Base-by-base conservation (phyloP, 805 yeast genomes). In the Komagataella kurtzmanii region DNA sequence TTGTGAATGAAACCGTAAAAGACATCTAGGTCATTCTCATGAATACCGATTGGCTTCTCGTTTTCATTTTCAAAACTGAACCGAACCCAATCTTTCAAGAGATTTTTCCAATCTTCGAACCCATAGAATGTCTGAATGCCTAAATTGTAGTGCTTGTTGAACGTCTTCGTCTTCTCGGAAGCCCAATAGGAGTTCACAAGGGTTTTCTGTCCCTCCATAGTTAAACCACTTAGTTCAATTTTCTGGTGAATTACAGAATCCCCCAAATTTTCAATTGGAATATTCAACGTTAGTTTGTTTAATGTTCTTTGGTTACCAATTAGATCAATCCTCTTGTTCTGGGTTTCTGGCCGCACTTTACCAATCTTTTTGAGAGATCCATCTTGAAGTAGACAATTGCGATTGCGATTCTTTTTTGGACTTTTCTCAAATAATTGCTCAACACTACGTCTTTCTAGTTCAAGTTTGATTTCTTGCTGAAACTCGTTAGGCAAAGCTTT, bases 401-500 rank as follows among this genome's bases (percentile, higher is more conserved):
- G 14, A 4, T 14, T 30, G 40, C 40, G n/a, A 30, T 30, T 30
- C 40, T 30, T 30, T 30, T 10, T 30, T 30, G 40, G 40, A 30
- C 40, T 30, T 4, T 14, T 30, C 3, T 30, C 40, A 30, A 30
- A 30, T 30, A 30, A 10, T 4, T 8, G 12, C 40, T 30, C 40
- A 14, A 30, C 40, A 10, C 10, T 57, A 43, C 85, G 62, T 46
- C 78, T 66, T 6, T 67, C 57, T 30, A 83, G 59, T 54, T 84
- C 88, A 3, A 63, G 61, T 54, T 67, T 70, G 1, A 89, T 60
- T 57, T 89, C 97, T 1, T 65, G 56, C 56, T 80, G 80, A 3
- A 89, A 78, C 21, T 81, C 84, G 2, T 64, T 57, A 0, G 97
- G 97, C 7, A 89, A 65, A 48, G 73, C 76, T 10, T 74, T 69